These are phyloP conservation scores for Auriscalpium orientale DNA, from an alignment of 768 basidiomycete species.

Conservation along the genomic window DNA sequence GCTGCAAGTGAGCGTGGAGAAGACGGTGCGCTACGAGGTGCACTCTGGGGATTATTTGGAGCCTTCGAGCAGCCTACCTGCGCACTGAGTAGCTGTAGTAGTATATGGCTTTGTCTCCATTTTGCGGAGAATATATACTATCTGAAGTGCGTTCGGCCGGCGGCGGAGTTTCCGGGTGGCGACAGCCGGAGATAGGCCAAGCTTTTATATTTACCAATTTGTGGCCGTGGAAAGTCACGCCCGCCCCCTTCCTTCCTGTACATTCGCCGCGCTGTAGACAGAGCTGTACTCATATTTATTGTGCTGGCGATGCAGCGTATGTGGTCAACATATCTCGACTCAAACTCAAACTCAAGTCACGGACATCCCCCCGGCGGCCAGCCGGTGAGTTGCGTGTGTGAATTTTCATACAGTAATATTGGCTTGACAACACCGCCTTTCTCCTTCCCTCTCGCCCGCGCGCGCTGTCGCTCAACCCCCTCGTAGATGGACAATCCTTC, in stretches of 20 bases:
- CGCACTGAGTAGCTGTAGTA: too few species aligned
- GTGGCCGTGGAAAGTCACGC: not conserved
- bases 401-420: not conserved
- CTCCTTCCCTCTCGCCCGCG: not conserved
- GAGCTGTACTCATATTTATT: conserved; percentile 6
- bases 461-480: not conserved
- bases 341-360: conserved; percentile 10
- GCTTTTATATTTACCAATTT: not conserved
- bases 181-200: not conserved
- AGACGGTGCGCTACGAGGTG: too few species aligned
- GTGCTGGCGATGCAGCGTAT: conserved; percentile 36
- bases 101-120: too few species aligned
- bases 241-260: not conserved
- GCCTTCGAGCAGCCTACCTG: too few species aligned
- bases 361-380: conserved; percentile 1
- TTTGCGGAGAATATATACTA: too few species aligned
- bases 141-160: not conserved
- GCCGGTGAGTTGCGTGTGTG: not conserved
- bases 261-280: not conserved
- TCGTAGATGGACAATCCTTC: conserved; percentile 9
- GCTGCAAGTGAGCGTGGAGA: too few species aligned
- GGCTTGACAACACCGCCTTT: not conserved
- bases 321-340: conserved; percentile 46
- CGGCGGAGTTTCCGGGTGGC: not conserved
- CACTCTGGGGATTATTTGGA: too few species aligned